phyloP scores from a whole-genome alignment of 2,329 filamentous ascomycete genomes.

The Calonectria pteridis region DNA sequence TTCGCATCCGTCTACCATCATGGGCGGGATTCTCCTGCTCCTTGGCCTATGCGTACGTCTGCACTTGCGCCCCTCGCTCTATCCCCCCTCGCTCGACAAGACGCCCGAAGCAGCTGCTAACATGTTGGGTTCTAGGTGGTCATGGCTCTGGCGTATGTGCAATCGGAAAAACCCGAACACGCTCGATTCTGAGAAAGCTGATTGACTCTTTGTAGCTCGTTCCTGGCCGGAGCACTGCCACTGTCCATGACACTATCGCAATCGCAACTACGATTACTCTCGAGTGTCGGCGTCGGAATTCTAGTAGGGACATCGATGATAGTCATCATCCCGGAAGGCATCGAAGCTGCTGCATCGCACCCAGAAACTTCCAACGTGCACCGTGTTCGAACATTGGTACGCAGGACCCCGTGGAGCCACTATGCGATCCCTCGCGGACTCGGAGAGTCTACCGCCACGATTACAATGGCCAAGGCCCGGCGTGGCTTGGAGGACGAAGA shows the following conservation, averaged over 20 bases:
- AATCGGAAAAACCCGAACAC: slow-evolving; percentile 17
- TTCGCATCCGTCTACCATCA: slow-evolving; percentile 40
- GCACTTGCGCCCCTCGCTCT: background rate
- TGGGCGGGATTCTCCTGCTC: slow-evolving; percentile 56
- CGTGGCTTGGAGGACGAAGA: slow-evolving; percentile 23
- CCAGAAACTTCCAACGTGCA: slow-evolving; percentile 55
- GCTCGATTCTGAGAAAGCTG: slow-evolving; percentile 34
- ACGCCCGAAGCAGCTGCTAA: slow-evolving; percentile 36
- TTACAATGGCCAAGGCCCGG: slow-evolving; percentile 28
- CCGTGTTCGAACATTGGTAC: slow-evolving; percentile 48
- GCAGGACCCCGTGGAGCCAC: slow-evolving; percentile 48
- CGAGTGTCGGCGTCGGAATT: slow-evolving; percentile 92
- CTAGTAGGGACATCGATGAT: slow-evolving; percentile 95
- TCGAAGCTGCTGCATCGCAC: slow-evolving; percentile 85
- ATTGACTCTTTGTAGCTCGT: slow-evolving; percentile 73
- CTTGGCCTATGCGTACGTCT: slow-evolving; percentile 56
- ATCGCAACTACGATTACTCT: slow-evolving; percentile 88
- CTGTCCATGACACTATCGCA: slow-evolving; percentile 89
- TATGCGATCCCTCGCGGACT: slow-evolving; percentile 43
- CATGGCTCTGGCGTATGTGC: slow-evolving; percentile 70
- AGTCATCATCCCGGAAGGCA: slow-evolving; percentile 96
- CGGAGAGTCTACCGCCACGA: slow-evolving; percentile 36
- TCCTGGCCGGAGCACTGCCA: slow-evolving; percentile 91
- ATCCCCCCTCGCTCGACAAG: background rate
- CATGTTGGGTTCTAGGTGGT: slow-evolving; percentile 56